These are phyloP conservation scores for Trichoderma hamatum DNA, from an alignment of 2,329 filamentous ascomycete species.

Conservation along the genomic window DNA sequence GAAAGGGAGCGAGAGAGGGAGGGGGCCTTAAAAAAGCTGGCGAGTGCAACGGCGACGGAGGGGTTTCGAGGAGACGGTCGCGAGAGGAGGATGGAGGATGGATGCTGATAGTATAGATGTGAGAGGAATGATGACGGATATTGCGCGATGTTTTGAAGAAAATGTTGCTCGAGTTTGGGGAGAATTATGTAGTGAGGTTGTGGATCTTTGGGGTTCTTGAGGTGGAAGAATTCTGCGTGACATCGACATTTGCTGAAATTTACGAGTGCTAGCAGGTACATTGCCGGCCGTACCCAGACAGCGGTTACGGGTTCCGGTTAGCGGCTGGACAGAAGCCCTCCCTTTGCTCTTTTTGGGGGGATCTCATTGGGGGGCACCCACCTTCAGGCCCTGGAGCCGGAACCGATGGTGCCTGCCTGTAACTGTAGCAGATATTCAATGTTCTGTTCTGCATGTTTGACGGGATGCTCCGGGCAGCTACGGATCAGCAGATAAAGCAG, in stretches of 20 bases:
- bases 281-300: constrained; percentile 12
- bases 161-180: constrained; percentile 11
- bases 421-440: neutral
- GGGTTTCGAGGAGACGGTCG: constrained; percentile 24
- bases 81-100: neutral
- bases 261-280: constrained; percentile 24
- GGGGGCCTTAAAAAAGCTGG: constrained; percentile 8
- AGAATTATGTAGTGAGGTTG: constrained; percentile 25
- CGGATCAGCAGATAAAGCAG: neutral
- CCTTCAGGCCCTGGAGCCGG: constrained; percentile 21
- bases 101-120: neutral
- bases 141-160: constrained; percentile 18
- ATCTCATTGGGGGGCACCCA: neutral
- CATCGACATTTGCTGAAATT: constrained; percentile 26
- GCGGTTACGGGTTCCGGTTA: constrained; percentile 23
- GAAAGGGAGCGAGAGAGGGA: constrained; percentile 16
- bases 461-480: neutral
- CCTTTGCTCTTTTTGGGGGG: neutral
- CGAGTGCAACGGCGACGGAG: constrained; percentile 13
- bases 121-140: neutral
- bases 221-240: constrained; percentile 29
- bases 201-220: constrained; percentile 23
- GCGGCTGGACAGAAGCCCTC: constrained; percentile 24
- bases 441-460: neutral
- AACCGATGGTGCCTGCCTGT: constrained; percentile 17